Base-by-base conservation (phyloP, 306 rosid species). In the Cyclanthera cordifolia region DNA sequence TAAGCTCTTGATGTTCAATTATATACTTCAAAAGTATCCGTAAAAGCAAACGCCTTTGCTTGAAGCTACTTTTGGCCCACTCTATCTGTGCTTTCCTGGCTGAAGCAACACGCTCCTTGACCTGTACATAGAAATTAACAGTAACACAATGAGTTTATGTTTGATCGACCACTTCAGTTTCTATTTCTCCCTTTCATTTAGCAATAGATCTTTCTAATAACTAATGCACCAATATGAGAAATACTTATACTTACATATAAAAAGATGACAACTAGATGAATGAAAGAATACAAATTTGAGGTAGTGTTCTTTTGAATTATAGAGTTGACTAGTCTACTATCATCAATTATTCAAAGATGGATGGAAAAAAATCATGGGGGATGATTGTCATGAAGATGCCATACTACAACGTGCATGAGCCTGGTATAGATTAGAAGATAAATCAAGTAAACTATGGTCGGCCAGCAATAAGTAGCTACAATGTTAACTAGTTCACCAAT, bases 41-140 rank as follows among this genome's bases (percentile, higher is more conserved):
- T 72, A 90, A 81, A 84, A 90, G 86, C 75, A 74, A 77, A 57
- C 97, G 95, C 51, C 97, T 86, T 83, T 88, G 93, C 89, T 86
- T 90, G 86, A 90, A 90, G 79, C 93, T 81, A 75, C 95, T 88
- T 80, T 86, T 84, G 34, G 88, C 87, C 97, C 97, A 90, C 78
- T 74, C 74, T 77, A 83, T 84, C 70, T 90, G 97, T 17, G 97
- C 97, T 79, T 80, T 88, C 82, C 93, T 84, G 49, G 92, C 96
- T 68, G 81, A 89, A 19, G 73, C 83, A 48, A 90, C 93, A 46
- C 82, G 95, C 80, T 86, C 90, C 86, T 69, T 83, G 78, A 90
- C 99, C 99, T 90, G 77, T 69, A 67, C 79, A 77, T 2, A 21
- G 56, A 82, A 57, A 46, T 55, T 24, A 39, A 63, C 52, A 80